Conservation (phyloP, 1,284 basidiomycete species). For the Cystobasidium slooffiae region DNA sequence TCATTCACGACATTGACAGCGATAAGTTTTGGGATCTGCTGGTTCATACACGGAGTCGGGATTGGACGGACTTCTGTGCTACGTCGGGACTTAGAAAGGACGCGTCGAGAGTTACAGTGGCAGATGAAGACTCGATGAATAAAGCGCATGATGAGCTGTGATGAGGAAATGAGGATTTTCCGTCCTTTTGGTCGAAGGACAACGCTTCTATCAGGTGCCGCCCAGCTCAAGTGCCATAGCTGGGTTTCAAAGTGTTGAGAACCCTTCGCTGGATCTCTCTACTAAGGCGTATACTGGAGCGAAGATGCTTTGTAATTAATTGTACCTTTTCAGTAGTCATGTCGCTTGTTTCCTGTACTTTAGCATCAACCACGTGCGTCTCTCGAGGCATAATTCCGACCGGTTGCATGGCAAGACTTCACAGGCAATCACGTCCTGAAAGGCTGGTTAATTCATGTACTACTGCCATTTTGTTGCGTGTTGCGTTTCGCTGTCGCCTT, state of each 20-base stretch:
- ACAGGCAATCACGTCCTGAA: too few species aligned
- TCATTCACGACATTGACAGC: slow-evolving; percentile 13
- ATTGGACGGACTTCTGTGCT: slow-evolving; percentile 18
- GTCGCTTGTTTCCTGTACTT: too few species aligned
- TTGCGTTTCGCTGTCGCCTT: too few species aligned
- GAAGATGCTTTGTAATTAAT: too few species aligned
- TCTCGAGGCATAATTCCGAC: too few species aligned
- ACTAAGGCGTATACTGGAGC: slow-evolving; percentile 22
- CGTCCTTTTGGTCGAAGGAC: neutral
- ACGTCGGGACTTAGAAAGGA: too few species aligned
- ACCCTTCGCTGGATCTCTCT: neutral
- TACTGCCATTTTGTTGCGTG: too few species aligned
- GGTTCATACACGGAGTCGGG: slow-evolving; percentile 22
- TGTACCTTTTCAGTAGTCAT: too few species aligned
- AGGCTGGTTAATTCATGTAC: too few species aligned
- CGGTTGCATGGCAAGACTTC: too few species aligned
- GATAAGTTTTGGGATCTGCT: slow-evolving; percentile 23
- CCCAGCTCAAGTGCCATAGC: slow-evolving; percentile 33
- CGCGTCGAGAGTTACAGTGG: neutral
- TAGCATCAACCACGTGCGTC: too few species aligned
- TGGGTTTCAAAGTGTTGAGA: slow-evolving; percentile 1
- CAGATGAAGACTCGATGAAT: neutral
- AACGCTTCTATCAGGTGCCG: slow-evolving; percentile 34
- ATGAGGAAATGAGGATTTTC: neutral
- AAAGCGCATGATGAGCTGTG: slow-evolving; percentile 23